A percentile compares a stretch with the other conserved stretches of the same genome.
These are phyloP conservation scores for Penicillium vulpinum DNA, from an alignment of 2,329 filamentous ascomycete genomes.

Conservation along the genomic window DNA sequence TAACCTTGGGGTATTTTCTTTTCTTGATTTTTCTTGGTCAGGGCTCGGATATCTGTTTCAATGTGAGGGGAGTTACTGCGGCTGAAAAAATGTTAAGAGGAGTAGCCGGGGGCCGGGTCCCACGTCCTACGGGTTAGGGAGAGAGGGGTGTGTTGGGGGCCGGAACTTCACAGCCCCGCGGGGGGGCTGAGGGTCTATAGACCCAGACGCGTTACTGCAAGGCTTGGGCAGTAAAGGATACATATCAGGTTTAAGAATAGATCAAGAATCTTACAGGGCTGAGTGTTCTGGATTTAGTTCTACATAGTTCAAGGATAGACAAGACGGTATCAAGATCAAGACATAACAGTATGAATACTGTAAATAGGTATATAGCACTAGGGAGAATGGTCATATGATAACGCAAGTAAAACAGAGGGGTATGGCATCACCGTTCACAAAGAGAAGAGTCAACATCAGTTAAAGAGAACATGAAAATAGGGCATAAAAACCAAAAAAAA, in stretches of 20 bases:
- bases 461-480: constrained; percentile 1
- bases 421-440: constrained; percentile 9
- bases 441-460: constrained; percentile 4
- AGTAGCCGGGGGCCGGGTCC: not conserved
- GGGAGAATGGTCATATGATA: constrained; percentile 3
- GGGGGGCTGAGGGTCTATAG: not conserved
- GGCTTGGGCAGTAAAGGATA: not conserved
- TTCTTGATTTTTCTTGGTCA: not conserved
- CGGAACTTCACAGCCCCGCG: constrained; percentile 3
- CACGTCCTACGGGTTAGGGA: not conserved
- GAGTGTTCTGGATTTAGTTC: not conserved
- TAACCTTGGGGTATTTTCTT: not conserved
- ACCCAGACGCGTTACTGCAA: not conserved
- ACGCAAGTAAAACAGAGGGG: constrained; percentile 9
- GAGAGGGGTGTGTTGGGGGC: not conserved
- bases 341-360: not conserved
- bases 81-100: not conserved
- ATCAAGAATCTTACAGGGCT: not conserved
- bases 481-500: constrained; percentile 4
- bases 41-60: not conserved
- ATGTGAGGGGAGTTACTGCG: not conserved
- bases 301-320: not conserved
- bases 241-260: not conserved
- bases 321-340: not conserved
- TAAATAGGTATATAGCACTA: constrained; percentile 9